Evolutionary conservation across 768 basidiomycete genomes (phyloP).

Genomic region (Pleurotus tuber-regium): DNA sequence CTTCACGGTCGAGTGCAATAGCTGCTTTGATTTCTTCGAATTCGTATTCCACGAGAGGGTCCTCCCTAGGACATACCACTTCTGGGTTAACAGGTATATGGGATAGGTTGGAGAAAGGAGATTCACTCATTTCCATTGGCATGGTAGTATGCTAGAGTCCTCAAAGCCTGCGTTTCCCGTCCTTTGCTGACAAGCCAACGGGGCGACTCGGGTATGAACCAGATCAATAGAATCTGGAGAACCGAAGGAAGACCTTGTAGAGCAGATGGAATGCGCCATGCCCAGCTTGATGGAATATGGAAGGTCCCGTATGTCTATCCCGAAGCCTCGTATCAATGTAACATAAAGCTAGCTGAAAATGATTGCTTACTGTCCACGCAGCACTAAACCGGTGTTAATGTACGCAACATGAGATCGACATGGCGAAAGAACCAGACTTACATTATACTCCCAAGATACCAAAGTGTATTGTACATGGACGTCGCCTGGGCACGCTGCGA

Average conservation of each 20-base stretch:
- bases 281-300: slow-evolving; percentile 37
- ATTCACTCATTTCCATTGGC: slow-evolving; percentile 42
- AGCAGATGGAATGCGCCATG: slow-evolving; percentile 38
- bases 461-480: slow-evolving; percentile 69
- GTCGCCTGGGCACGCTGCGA: slow-evolving; percentile 70
- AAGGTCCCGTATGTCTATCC: slow-evolving; percentile 53
- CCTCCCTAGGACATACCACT: slow-evolving; percentile 28
- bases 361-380: slow-evolving; percentile 48
- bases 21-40: slow-evolving; percentile 50
- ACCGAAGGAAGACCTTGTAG: slow-evolving; percentile 33
- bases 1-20: slow-evolving; percentile 19
- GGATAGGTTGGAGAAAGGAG: background rate
- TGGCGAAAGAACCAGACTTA: slow-evolving; percentile 29
- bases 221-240: slow-evolving; percentile 35
- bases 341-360: background rate
- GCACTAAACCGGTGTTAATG: slow-evolving; percentile 35
- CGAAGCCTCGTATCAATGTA: background rate
- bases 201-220: slow-evolving; percentile 38
- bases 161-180: slow-evolving; percentile 44
- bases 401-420: no score
- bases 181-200: slow-evolving; percentile 26
- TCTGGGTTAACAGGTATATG: background rate
- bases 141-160: slow-evolving; percentile 54
- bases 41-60: slow-evolving; percentile 59
- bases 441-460: slow-evolving; percentile 74